Conservation (phyloP, 2,329 filamentous ascomycete genomes). For the Cladophialophora bantiana region DNA sequence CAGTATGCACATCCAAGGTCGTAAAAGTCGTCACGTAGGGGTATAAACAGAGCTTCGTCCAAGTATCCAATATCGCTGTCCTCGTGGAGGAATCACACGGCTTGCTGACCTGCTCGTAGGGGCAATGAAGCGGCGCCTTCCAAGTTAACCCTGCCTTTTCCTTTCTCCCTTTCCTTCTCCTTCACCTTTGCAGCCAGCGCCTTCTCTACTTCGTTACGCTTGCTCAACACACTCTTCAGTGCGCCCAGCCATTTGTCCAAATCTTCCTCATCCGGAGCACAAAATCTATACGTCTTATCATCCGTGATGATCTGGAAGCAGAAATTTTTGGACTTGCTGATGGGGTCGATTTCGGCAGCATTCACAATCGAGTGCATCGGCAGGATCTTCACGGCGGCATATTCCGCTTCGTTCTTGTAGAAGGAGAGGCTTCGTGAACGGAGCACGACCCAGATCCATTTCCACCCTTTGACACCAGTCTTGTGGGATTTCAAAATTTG, state of each 20-base stretch:
- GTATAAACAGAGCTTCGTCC: slow-evolving; percentile 1
- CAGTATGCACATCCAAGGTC: neutral
- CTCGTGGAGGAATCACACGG: neutral
- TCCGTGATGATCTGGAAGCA: slow-evolving; percentile 95
- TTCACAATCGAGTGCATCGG: slow-evolving; percentile 81
- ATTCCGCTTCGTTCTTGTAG: slow-evolving; percentile 93
- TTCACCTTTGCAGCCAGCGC: slow-evolving; percentile 20
- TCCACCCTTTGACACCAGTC: slow-evolving; percentile 88
- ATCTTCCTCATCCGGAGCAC: slow-evolving; percentile 78
- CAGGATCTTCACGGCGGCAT: slow-evolving; percentile 82
- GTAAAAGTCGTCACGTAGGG: neutral
- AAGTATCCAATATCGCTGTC: neutral
- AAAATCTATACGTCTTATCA: slow-evolving; percentile 82
- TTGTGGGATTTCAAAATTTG: slow-evolving; percentile 79
- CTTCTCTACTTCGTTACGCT: slow-evolving; percentile 31
- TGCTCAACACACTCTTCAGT: slow-evolving; percentile 72
- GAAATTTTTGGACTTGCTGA: slow-evolving; percentile 81
- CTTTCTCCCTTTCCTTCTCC: slow-evolving; percentile 19
- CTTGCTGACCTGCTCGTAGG: slow-evolving; percentile 12
- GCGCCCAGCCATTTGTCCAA: slow-evolving; percentile 86
- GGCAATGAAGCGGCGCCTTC: slow-evolving; percentile 24
- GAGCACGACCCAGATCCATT: slow-evolving; percentile 90
- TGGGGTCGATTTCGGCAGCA: slow-evolving; percentile 88
- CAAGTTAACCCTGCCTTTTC: slow-evolving; percentile 15
- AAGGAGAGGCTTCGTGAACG: slow-evolving; percentile 83